Base-by-base conservation (phyloP, 768 basidiomycete species). In the Calocybe gangraenosa region DNA sequence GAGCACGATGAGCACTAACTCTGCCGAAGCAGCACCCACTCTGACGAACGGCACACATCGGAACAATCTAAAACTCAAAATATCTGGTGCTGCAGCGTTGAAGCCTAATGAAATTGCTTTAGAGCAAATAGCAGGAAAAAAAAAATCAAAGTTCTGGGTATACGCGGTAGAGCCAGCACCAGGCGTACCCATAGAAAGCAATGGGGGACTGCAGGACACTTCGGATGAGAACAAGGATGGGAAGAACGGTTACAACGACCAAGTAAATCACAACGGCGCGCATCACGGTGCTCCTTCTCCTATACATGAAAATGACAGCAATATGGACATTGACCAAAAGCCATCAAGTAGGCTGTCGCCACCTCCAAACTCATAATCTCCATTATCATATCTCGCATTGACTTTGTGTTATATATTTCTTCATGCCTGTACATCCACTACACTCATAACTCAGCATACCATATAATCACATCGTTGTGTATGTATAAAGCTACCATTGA, bases 141-240 rank as follows among this genome's bases (percentile, higher is more conserved):
- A 87, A 68, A 82, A 76, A 62, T 91, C 89, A 58, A 90, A 86
- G 57, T 91, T 82, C 61, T 90, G 89, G 88, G 84, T 85, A 35
- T 92, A 92, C 52, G 89, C 89, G 15, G 86, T 92, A 19, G 89
- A 92, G 54, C 84, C 87, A 1, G 56, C 76, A 35, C 62, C 74
- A 7, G 68, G 65, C n/a, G 57, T 58, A 25, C 39, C n/a, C n/a
- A n/a, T n/a, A 28, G 25, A 28, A 28, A 5, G 6, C 25, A 28
- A 11, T 11, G 25, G 25, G n/a, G n/a, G n/a, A 11, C 25, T 28
- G 11, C 6, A 28, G 25, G 11, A 28, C 25, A 28, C 25, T 63
- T 15, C 57, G 52, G 44, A 53, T 55, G 46, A 37, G 21, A 23
- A 51, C 22, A 18, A 15, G 15, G 14, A 28, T 8, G 38, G 44